Evolutionary conservation across 805 yeast species (phyloP).

Genomic region (Pichia heedii): DNA sequence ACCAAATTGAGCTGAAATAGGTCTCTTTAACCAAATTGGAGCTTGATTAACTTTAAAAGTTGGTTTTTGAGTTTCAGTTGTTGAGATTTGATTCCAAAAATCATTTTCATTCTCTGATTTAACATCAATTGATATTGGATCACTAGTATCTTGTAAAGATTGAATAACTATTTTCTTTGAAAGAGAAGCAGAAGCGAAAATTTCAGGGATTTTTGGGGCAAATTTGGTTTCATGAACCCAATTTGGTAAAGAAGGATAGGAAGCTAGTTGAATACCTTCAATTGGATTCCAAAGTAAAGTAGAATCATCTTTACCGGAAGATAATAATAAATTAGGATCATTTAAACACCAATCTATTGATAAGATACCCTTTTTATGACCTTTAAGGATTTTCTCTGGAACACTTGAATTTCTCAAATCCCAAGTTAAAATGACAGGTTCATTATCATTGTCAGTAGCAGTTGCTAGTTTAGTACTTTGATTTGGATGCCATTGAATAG

Average conservation of each 20-base stretch:
- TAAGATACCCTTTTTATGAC: constrained; percentile 82
- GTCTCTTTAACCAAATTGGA: constrained; percentile 79
- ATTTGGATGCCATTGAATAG: constrained; percentile 92
- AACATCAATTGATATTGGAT: constrained; percentile 39
- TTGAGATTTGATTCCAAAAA: constrained; percentile 75
- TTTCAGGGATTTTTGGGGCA: constrained; percentile 82
- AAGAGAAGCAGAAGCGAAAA: constrained; percentile 81
- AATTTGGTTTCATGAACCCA: constrained; percentile 89
- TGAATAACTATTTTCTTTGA: constrained; percentile 79
- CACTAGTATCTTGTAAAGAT: constrained; percentile 78
- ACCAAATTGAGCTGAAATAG: constrained; percentile 73
- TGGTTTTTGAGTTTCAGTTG: constrained; percentile 65
- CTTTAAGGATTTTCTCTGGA: constrained; percentile 69
- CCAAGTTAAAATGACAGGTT: constrained; percentile 83
- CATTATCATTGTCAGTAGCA: constrained; percentile 72
- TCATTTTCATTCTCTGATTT: constrained; percentile 50
- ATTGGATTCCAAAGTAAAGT: constrained; percentile 88
- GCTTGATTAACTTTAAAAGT: constrained; percentile 67
- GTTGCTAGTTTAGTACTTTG: constrained; percentile 81
- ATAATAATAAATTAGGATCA: constrained; percentile 69
- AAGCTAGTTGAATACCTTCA: constrained; percentile 62
- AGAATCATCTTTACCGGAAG: constrained; percentile 89
- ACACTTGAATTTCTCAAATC: constrained; percentile 87
- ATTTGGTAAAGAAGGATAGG: constrained; percentile 84
- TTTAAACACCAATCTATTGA: constrained; percentile 90